Evolutionary conservation across 345 rosid species (phyloP), one percentile per base, ranked within the genome.

Genomic region (Heritiera fomes): DNA sequence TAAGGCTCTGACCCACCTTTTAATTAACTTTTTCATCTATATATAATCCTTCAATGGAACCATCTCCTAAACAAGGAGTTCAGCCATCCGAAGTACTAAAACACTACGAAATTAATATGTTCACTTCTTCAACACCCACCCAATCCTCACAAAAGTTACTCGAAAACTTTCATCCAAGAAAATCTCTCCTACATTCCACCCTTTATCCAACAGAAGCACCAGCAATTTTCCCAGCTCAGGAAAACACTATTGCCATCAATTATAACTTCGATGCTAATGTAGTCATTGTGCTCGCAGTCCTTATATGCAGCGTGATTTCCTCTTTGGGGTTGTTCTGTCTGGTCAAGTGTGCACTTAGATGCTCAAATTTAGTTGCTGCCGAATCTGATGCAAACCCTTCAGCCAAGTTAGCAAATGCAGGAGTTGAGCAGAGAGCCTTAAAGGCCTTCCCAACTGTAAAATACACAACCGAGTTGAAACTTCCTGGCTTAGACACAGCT

Each of bases 271-370:
- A 76, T 18, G 78, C 79, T n/a, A 86, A 86, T 71, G 81, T 72
- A 30, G n/a, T 86, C 52, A 82, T 91, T 87, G 80, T 88, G 62
- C 84, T 87, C n/a, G 80, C 89, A 28, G 87, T 88, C 66, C 83
- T 91, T 49, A 52, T 89, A 7, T 91, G 92, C 68, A 89, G 89
- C 2, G 38, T 88, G 40, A 81, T 91, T 32, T 88, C 88, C 74
- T 88, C 86, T 41, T 64, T 88, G 2, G 87, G 84, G 18, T 75
- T 90, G 34, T 89, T 89, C 53, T 91, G 82, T 78, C 75, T 91
- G 47, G 83, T 87, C 38, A 86, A 84, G 79, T 89, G 86, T 60
- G 84, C 83, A 17, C 70, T 80, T 65, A 84, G 78, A 75, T 76
- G 87, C 70, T 83, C 91, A 4, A 67, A 71, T 45, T 83, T 82